Percentiles rank a stretch among this genome's conserved stretches.
phyloP scores from a whole-genome alignment of 768 basidiomycete genomes.

The Lentinula raphanica region DNA sequence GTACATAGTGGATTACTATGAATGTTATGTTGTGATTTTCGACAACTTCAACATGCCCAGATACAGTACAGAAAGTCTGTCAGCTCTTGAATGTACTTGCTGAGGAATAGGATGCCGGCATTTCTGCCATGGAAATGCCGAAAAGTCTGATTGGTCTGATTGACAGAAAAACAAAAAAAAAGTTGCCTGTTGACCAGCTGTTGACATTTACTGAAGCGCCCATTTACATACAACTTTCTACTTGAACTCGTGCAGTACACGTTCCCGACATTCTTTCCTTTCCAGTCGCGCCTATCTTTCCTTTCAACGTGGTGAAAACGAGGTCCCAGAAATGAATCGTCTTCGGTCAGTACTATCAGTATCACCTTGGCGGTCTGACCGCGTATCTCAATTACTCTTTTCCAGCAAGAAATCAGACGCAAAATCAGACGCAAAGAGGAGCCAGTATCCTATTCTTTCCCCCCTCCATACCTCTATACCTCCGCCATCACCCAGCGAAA shows the following conservation, averaged over 20 bases:
- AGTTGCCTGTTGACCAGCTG: neutral
- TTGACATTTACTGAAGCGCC: neutral
- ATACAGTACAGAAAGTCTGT: too few relatives aligned
- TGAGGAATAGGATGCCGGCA: too few relatives aligned
- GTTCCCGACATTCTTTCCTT: slow-evolving; percentile 45
- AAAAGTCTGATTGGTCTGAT: too few relatives aligned
- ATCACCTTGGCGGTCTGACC: neutral
- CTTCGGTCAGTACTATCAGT: slow-evolving; percentile 59
- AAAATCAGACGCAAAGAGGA: slow-evolving; percentile 65
- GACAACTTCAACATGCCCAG: too few relatives aligned
- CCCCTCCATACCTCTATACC: slow-evolving; percentile 14
- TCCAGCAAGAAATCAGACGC: slow-evolving; percentile 76
- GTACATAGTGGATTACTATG: too few relatives aligned
- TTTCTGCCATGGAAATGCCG: too few relatives aligned
- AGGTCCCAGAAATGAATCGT: slow-evolving; percentile 63
- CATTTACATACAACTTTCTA: neutral
- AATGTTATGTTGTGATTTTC: too few relatives aligned
- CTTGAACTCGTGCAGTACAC: slow-evolving; percentile 69
- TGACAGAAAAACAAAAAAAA: neutral
- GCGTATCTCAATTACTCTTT: slow-evolving; percentile 12
- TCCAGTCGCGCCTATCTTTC: slow-evolving; percentile 18
- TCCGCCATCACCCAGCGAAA: slow-evolving; percentile 21
- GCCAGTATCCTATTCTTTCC: slow-evolving; percentile 29
- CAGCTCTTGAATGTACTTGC: too few relatives aligned
- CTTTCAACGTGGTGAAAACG: slow-evolving; percentile 66